Evolutionary conservation across 1,284 basidiomycete species (phyloP).

Genomic region (Volvariella surrecta): DNA sequence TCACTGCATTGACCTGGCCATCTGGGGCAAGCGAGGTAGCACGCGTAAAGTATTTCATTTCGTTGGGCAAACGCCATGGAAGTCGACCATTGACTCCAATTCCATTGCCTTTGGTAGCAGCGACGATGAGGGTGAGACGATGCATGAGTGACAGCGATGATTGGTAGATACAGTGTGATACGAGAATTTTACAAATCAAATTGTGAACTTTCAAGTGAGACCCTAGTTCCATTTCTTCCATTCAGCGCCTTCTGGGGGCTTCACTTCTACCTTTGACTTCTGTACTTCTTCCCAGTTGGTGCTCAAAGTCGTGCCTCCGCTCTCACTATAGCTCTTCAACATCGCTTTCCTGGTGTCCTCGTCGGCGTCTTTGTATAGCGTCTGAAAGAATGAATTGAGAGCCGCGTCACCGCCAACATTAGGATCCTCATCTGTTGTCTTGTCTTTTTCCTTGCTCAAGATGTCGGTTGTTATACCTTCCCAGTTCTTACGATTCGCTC

Average conservation of each 20-base stretch:
- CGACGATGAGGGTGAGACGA: constrained; percentile 85
- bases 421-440: constrained; percentile 60
- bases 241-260: constrained; percentile 77
- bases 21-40: constrained; percentile 61
- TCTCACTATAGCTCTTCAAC: constrained; percentile 94
- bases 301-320: constrained; percentile 85
- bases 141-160: constrained; percentile 33
- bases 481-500: constrained; percentile 69
- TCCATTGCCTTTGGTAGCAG: constrained; percentile 81
- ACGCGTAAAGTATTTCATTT: constrained; percentile 91
- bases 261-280: constrained; percentile 60
- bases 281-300: constrained; percentile 90
- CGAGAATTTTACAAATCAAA: neutral
- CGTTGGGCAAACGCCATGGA: constrained; percentile 86
- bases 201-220: neutral
- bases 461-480: constrained; percentile 69
- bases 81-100: constrained; percentile 76
- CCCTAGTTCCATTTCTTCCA: constrained; percentile 66
- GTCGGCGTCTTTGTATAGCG: constrained; percentile 81
- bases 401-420: constrained; percentile 77
- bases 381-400: constrained; percentile 75
- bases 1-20: constrained; percentile 63
- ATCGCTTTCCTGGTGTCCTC: constrained; percentile 86
- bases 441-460: constrained; percentile 54
- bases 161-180: neutral